Evolutionary conservation across 2,329 filamentous ascomycete species (phyloP), one percentile per base, ranked within the genome.

Genomic region (Nothopassalora personata): DNA sequence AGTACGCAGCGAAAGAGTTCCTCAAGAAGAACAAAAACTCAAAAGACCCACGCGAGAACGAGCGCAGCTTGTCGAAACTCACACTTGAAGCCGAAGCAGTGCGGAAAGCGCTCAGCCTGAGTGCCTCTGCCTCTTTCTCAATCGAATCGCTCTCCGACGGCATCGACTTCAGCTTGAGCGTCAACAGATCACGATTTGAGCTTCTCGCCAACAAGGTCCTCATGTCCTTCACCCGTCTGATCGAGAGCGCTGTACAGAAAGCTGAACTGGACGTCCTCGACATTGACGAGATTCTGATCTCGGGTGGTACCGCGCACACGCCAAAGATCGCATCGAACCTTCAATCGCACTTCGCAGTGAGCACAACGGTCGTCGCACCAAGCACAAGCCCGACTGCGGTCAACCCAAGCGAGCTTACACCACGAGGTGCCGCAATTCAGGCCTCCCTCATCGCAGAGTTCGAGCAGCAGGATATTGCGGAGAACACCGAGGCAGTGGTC

Each of bases 1-100:
- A 99, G 74, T 88, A 97, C 81, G 97, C 97, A 69, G 89, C 93
- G 68, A 99, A 99, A 83, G 94, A 99, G 77, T 99, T 99, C 79
- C 84, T 94, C 72, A 97, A 99, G 85, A 96, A 96, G 83, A 85
- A 97, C 83, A 88, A 87, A 79, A 85, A 85, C 59, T 65, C 70
- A 33, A 64, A 65, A 46, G 94, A 97, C 75, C 94, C 94, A 23
- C 85, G 92, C 67, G 83, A 87, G 72, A 90, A 94, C 73, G 81
- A 87, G 57, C 87, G 87, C 70, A 88, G 89, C 69, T 79, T 97
- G 68, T 92, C 94, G 62, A 99, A 97, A 83, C 81, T 99, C 66
- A 93, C 91, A 77, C 82, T 91, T 51, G 94, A 97, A 80, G 84
- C 91, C 65, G 94, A 99, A 79, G 83, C 87, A 52, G 88, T 92